A percentile compares a stretch with the other conserved stretches of the same genome.
Evolutionary conservation across 78 protist species (phyloP).

Genomic region (Speleostelium caveatum): DNA sequence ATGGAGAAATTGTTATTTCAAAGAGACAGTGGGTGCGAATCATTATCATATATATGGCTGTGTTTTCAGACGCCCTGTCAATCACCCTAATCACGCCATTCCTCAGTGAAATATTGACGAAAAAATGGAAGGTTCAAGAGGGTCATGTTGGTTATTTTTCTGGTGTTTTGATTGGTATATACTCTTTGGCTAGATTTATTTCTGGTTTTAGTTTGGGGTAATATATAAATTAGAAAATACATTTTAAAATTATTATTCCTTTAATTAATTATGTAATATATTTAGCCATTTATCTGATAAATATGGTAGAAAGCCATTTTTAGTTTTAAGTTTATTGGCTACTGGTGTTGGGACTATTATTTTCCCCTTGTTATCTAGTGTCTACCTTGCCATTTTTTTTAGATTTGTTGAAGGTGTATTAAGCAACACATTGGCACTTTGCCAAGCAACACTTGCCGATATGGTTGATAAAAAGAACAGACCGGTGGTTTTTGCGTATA

Average conservation of each 20-base stretch:
- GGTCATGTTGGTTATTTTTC: constrained; percentile 1
- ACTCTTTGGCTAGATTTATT: constrained; percentile 33
- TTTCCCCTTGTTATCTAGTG: constrained; percentile 30
- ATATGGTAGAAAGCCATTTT: constrained; percentile 45
- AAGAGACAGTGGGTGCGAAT: constrained; percentile 18
- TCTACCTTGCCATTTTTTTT: constrained; percentile 10
- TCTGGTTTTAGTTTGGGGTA: not conserved
- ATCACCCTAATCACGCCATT: constrained; percentile 32
- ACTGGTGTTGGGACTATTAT: constrained; percentile 27
- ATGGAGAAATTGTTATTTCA: not conserved
- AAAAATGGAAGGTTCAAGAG: constrained; percentile 11
- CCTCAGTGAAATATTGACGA: not conserved
- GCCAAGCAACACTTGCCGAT: constrained; percentile 43
- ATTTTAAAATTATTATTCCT: too few species aligned
- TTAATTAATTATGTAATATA: too few species aligned
- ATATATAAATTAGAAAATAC: too few species aligned
- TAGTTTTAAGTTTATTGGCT: not conserved
- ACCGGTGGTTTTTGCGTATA: constrained; percentile 25
- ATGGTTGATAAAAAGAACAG: constrained; percentile 40
- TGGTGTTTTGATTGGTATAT: constrained; percentile 16
- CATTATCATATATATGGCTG: constrained; percentile 1
- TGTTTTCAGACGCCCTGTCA: constrained; percentile 23
- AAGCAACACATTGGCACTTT: constrained; percentile 27
- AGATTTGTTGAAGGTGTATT: constrained; percentile 34
- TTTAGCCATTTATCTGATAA: constrained; percentile 31